A percentile compares a stretch with the other conserved stretches of the same genome.
Evolutionary conservation across 2,329 filamentous ascomycete genomes (phyloP).

Genomic region (Aspergillus awamori): DNA sequence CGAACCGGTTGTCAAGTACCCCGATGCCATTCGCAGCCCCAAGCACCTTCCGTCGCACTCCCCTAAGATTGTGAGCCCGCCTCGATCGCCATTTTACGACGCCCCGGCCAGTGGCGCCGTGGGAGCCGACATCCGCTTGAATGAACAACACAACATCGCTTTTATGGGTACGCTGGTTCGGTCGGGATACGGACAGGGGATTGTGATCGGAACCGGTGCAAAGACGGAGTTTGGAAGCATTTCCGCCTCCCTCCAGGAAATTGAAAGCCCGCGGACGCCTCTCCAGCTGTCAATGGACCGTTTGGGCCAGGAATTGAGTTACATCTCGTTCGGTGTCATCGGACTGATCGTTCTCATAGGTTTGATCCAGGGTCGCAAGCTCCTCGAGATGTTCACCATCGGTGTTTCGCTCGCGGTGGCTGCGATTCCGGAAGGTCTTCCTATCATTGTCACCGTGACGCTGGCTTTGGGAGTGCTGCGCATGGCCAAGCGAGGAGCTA

Average conservation of each 20-base stretch:
- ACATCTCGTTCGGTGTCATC: constrained; percentile 94
- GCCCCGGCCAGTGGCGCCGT: constrained; percentile 62
- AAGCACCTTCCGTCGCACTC: constrained; percentile 37
- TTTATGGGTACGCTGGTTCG: constrained; percentile 98
- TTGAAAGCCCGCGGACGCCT: constrained; percentile 91
- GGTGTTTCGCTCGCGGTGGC: constrained; percentile 95
- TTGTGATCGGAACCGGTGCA: constrained; percentile 95
- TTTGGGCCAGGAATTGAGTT: constrained; percentile 93
- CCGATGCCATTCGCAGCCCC: constrained; percentile 58
- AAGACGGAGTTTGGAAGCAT: constrained; percentile 96
- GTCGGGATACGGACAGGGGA: constrained; percentile 90
- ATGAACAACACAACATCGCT: constrained; percentile 84
- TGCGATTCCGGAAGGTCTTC: constrained; percentile 91
- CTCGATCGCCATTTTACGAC: constrained; percentile 60
- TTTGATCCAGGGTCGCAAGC: constrained; percentile 81
- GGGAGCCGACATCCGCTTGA: constrained; percentile 67
- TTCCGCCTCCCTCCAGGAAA: constrained; percentile 88
- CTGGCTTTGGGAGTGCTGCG: constrained; percentile 90
- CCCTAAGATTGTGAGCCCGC: constrained; percentile 39
- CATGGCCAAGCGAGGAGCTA: constrained; percentile 94
- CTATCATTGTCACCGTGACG: constrained; percentile 97
- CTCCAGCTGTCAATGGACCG: constrained; percentile 96
- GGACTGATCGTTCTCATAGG: constrained; percentile 89
- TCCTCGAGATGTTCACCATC: constrained; percentile 96
- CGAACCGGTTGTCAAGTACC: constrained; percentile 80